These are phyloP conservation scores for Amanita brunnescens DNA, from an alignment of 768 basidiomycete species.

Conservation along the genomic window DNA sequence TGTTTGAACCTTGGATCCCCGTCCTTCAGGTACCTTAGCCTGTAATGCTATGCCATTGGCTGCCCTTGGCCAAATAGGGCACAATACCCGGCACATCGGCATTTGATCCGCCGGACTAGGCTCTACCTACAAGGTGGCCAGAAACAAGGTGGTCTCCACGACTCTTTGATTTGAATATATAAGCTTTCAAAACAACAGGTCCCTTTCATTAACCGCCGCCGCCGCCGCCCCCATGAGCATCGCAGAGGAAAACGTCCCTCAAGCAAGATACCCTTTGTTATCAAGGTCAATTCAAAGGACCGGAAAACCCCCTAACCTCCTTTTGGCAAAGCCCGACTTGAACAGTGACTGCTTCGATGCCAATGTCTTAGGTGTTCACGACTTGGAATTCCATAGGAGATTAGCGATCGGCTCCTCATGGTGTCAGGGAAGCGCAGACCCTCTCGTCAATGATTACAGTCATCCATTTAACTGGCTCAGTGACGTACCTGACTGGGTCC, in stretches of 20 bases:
- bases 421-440: neutral
- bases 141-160: neutral
- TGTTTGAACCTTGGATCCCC: conserved; percentile 3
- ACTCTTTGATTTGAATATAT: neutral
- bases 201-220: too few relatives aligned
- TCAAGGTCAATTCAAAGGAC: neutral
- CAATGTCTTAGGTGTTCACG: neutral
- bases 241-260: neutral
- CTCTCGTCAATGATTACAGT: neutral
- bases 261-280: neutral
- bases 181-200: neutral
- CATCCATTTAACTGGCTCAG: neutral
- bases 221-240: neutral
- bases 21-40: conserved; percentile 3
- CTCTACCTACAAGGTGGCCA: too few relatives aligned
- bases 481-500: neutral
- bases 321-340: neutral
- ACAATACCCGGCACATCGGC: neutral
- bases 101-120: neutral
- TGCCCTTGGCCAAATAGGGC: neutral
- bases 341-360: neutral
- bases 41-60: neutral
- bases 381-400: neutral
- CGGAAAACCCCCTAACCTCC: neutral
- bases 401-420: neutral